Evolutionary conservation across 805 yeast genomes (phyloP).

Genomic region (Clavispora fructus): DNA sequence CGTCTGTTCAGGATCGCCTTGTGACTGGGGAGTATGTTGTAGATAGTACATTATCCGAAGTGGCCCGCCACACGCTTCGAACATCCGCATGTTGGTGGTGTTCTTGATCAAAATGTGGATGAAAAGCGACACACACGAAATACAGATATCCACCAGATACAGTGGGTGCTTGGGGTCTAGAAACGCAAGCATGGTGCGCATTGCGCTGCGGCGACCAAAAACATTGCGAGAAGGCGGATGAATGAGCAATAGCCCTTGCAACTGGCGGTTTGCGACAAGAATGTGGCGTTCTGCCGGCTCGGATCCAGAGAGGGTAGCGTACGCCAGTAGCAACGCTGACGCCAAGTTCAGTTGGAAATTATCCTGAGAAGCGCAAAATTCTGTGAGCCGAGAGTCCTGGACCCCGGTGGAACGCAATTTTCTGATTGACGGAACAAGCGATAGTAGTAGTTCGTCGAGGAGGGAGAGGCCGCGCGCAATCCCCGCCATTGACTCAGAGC

Average conservation of each 20-base stretch:
- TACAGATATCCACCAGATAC: conserved; percentile 15
- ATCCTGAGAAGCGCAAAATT: conserved; percentile 47
- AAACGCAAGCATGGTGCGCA: conserved; percentile 28
- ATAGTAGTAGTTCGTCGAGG: conserved; percentile 7
- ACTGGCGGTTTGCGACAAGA: conserved; percentile 27
- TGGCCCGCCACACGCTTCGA: conserved; percentile 56
- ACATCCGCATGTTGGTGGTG: conserved; percentile 50
- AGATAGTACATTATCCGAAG: conserved; percentile 41
- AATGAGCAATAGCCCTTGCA: conserved; percentile 57
- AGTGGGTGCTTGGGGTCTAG: conserved; percentile 12
- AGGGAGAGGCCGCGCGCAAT: conserved; percentile 5
- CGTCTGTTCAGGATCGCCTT: conserved; percentile 26
- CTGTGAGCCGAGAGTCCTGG: conserved; percentile 6
- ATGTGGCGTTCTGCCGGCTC: conserved; percentile 1
- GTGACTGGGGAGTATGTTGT: conserved; percentile 9
- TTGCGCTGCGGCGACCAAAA: conserved; percentile 39
- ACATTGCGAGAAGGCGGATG: conserved; percentile 52
- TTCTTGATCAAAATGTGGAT: conserved; percentile 56
- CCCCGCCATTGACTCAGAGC: conserved; percentile 2
- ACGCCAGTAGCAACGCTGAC: conserved; percentile 24
- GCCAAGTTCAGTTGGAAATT: conserved; percentile 48
- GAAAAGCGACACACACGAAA: conserved; percentile 46
- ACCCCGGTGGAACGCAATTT: conserved; percentile 5
- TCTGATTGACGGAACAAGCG: conserved; percentile 9
- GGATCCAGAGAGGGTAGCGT: conserved; percentile 3